Base-by-base conservation (phyloP, 441 rosid species). In the Mallotus repandus region DNA sequence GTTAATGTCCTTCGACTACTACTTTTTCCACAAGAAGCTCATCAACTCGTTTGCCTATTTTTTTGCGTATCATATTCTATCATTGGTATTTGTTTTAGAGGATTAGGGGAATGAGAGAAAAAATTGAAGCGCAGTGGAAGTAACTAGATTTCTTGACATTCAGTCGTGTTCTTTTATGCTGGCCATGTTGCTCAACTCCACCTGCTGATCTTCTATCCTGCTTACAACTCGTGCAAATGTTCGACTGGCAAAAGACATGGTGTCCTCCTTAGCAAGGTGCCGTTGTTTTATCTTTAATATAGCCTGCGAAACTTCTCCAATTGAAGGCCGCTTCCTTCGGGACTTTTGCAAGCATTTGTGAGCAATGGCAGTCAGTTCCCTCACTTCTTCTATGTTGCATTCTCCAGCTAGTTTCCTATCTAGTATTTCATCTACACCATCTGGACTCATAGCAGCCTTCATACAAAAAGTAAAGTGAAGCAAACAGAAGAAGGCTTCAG, bases 371-470 rank as follows among this genome's bases (percentile, higher is more conserved):
- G 98, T 97, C 45, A 93, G 69, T 72, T 79, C 84, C 76, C 93
- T 89, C 70, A 88, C 98, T 79, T 91, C 94, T 60, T 85, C 83
- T 2, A 86, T 84, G 78, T 72, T 74, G 81, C 90, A 89, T 55
- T 82, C 81, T 7, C 96, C 97, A 15, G 69, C 89, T 43, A 96
- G 87, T 69, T 83, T 80, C 79, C 83, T 82, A 76, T 91, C 97
- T 0, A 96, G 86, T 73, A 96, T 91, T 78, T 93, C 99, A 25
- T 93, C 92, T 0, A 89, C 80, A 29, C 99, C 99, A 80, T 91
- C 93, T 7, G 90, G 60, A 83, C 94, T 91, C 99, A 93, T 96
- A 15, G 87, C 81, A 63, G 98, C 99, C 99, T 96, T 74, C 18
- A 9, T 71, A 76, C 13, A 29, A 53, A 69, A 41, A 22, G 57